Base-by-base conservation (phyloP, 2,329 filamentous ascomycete species). In the Penicillium sp. region DNA sequence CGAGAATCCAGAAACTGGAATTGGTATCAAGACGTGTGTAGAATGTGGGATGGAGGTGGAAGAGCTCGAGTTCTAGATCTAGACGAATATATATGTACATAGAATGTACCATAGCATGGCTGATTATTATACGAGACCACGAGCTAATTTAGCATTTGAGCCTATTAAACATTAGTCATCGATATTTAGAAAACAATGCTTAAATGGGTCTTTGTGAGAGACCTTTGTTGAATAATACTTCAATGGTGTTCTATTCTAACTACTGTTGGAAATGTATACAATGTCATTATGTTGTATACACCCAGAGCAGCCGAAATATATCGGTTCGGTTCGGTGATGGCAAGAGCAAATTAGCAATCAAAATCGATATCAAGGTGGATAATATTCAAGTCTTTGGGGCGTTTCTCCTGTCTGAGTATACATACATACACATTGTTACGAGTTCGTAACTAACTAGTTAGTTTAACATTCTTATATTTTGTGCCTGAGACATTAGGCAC, bases 11-110 rank as follows among this genome's bases (percentile, higher is more conserved):
- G 82, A 84, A 62, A 86, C 83, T 1, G 78, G 79, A 0, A 77
- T 80, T 12, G 74, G 84, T 41, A 86, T 91, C 54, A 97, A 95
- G 82, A 91, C 77, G 33, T 88, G 86, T 68, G 78, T 83, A 13
- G 84, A 85, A 60, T 88, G 86, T 75, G 85, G 84, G 17, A 86
- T 88, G 83, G 85, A 87, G 71, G 82, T 88, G 47, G 85, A 88
- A 68, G 86, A 88, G 71, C 63, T 88, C 66, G 85, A 87, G 61
- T 83, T 88, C 62, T 87, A 57, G 27, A 21, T n/a, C n/a, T n/a
- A n/a, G n/a, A n/a, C n/a, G n/a, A n/a, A n/a, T n/a, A n/a, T n/a
- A n/a, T n/a, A n/a, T n/a, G n/a, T n/a, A n/a, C n/a, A n/a, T 13
- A 9, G 13, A 55, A 10, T 62, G 42, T 48, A 56, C 17, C 31